Evolutionary conservation across 371 early-diverging fungal genomes (phyloP).

Genomic region (Mortierella sp.): DNA sequence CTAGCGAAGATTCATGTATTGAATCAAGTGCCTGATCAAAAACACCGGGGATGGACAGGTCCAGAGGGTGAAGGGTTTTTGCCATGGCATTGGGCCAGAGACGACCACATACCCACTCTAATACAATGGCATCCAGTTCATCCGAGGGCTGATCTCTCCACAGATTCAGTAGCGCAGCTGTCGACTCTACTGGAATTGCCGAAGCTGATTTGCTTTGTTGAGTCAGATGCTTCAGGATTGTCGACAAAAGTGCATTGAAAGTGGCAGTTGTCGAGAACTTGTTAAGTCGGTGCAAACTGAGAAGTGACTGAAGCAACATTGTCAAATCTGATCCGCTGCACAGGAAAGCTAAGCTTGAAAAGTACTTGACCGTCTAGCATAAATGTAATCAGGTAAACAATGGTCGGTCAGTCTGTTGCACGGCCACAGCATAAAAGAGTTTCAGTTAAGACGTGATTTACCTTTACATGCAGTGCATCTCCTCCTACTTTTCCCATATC

Average conservation of each 20-base stretch:
- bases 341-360: slow-evolving; percentile 43
- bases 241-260: slow-evolving; percentile 49
- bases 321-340: slow-evolving; percentile 42
- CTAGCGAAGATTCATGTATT: slow-evolving; percentile 24
- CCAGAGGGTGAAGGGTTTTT: slow-evolving; percentile 15
- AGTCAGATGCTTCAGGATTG: slow-evolving; percentile 35
- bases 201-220: slow-evolving; percentile 37
- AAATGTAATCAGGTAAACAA: not conserved
- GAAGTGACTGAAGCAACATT: slow-evolving; percentile 39
- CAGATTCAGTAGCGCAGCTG: slow-evolving; percentile 36
- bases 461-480: slow-evolving; percentile 29
- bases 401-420: not conserved
- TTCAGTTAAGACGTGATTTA: not conserved
- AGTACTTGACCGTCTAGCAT: slow-evolving; percentile 44
- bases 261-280: slow-evolving; percentile 33
- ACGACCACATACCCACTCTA: slow-evolving; percentile 34
- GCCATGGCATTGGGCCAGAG: slow-evolving; percentile 52
- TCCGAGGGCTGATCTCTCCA: slow-evolving; percentile 57
- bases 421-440: not conserved
- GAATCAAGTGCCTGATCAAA: slow-evolving; percentile 43
- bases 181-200: slow-evolving; percentile 44
- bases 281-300: slow-evolving; percentile 28
- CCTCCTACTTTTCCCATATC: slow-evolving; percentile 18
- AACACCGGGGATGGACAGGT: slow-evolving; percentile 29
- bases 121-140: slow-evolving; percentile 54